These are phyloP conservation scores for Lagenidium sp. DNA, from an alignment of 352 stramenopile species.

Conservation along the genomic window DNA sequence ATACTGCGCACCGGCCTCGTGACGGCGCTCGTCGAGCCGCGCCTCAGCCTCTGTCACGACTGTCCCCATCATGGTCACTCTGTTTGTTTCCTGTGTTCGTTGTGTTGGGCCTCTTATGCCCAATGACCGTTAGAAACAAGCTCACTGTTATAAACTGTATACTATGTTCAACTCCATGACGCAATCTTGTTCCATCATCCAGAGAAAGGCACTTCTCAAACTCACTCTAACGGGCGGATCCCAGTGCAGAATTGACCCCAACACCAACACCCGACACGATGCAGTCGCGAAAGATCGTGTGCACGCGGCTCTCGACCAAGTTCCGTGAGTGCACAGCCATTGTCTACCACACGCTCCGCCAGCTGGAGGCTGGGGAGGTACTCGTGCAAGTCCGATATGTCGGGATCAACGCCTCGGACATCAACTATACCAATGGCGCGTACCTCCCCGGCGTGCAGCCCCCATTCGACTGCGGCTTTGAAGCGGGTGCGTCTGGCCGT, in stretches of 20 bases:
- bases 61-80: slow-evolving; percentile 6
- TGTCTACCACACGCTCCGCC: slow-evolving; percentile 29
- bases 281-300: slow-evolving; percentile 72
- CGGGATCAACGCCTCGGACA: slow-evolving; percentile 37
- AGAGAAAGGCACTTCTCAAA: too few species aligned
- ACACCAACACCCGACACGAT: too few species aligned
- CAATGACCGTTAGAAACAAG: too few species aligned
- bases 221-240: too few species aligned
- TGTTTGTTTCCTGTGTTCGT: too few species aligned
- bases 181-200: too few species aligned
- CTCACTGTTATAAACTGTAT: too few species aligned
- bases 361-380: slow-evolving; percentile 38
- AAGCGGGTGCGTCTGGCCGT: slow-evolving; percentile 23
- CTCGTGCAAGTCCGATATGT: slow-evolving; percentile 31
- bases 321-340: slow-evolving; percentile 71
- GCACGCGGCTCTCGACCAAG: slow-evolving; percentile 70
- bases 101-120: too few species aligned
- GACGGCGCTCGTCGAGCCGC: slow-evolving; percentile 8
- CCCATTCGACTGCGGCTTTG: slow-evolving; percentile 46
- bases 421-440: slow-evolving; percentile 50
- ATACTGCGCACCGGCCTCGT: slow-evolving; percentile 10
- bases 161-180: too few species aligned
- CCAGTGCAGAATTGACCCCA: too few species aligned
- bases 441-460: slow-evolving; percentile 35
- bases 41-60: slow-evolving; percentile 11